These are phyloP conservation scores for Mucor saturninus DNA, from an alignment of 371 early-diverging fungal species.

Conservation along the genomic window DNA sequence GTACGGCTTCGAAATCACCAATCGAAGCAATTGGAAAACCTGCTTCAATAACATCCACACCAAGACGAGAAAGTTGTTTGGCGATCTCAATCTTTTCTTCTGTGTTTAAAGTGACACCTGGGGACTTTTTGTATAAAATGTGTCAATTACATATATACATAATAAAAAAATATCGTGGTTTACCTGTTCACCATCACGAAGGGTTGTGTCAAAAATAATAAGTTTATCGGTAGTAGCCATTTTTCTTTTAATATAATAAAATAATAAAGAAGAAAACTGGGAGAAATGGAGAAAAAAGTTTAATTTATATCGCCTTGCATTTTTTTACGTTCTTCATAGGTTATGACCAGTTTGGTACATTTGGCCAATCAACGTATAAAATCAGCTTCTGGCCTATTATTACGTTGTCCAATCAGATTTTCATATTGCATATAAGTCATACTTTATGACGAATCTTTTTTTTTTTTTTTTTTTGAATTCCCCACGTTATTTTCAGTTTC, in stretches of 20 bases:
- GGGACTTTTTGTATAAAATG: conserved; percentile 56
- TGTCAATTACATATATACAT: too few relatives aligned
- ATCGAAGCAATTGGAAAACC: conserved; percentile 93
- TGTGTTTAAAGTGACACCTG: conserved; percentile 91
- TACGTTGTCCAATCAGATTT: conserved; percentile 7
- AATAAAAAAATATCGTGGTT: neutral
- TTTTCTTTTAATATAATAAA: neutral
- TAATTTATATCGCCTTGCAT: neutral
- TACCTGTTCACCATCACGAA: conserved; percentile 96
- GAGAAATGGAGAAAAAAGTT: conserved; percentile 1
- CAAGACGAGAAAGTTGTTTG: conserved; percentile 85
- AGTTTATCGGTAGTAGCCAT: conserved; percentile 65
- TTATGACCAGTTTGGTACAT: conserved; percentile 26
- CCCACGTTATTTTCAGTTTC: too few relatives aligned
- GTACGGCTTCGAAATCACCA: conserved; percentile 96
- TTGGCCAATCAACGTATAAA: conserved; percentile 16
- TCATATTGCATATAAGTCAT: conserved; percentile 19
- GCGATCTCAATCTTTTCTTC: conserved; percentile 96
- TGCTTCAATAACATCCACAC: conserved; percentile 95
- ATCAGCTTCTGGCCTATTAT: conserved; percentile 6
- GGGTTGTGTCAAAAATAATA: conserved; percentile 92
- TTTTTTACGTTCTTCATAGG: conserved; percentile 9
- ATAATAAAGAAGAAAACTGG: neutral
- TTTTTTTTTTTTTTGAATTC: too few relatives aligned
- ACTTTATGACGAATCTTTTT: neutral